These are phyloP conservation scores for Euryodendron excelsum DNA, from an alignment of 148 eudicot genomes.

Conservation along the genomic window DNA sequence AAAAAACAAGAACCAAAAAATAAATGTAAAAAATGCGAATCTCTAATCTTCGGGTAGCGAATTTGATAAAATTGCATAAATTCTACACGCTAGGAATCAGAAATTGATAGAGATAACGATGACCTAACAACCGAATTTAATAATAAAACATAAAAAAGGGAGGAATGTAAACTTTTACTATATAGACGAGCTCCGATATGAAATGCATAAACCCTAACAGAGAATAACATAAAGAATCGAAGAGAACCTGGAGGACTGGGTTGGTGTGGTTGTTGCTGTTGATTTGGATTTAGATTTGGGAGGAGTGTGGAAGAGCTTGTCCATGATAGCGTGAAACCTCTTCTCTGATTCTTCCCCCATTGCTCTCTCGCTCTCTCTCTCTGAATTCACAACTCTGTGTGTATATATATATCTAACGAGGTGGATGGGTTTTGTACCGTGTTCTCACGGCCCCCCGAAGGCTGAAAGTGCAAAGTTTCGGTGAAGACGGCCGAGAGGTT, in stretches of 20 bases:
- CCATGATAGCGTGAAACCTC: constrained; percentile 66
- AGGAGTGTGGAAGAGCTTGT: constrained; percentile 61
- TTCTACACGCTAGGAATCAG: background rate
- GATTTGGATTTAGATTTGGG: constrained; percentile 38
- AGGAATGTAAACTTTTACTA: background rate
- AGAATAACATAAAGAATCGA: background rate
- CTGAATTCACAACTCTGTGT: background rate
- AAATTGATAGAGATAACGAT: background rate
- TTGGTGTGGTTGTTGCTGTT: background rate
- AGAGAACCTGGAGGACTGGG: background rate
- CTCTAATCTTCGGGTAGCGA: background rate
- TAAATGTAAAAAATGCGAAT: background rate
- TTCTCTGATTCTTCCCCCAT: constrained; percentile 86
- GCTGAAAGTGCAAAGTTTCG: too few relatives aligned
- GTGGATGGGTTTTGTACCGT: too few relatives aligned
- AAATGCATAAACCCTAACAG: constrained; percentile 10
- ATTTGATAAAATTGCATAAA: background rate
- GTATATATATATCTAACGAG: background rate
- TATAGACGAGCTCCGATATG: background rate
- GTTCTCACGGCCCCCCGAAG: too few relatives aligned
- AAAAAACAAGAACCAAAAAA: background rate
- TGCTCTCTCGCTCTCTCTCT: constrained; percentile 7
- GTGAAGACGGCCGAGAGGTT: too few relatives aligned
- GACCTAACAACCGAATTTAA: background rate
- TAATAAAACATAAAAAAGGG: background rate